Base-by-base conservation (phyloP, 805 yeast genomes). In the Wickerhamiella allomyrinae region DNA sequence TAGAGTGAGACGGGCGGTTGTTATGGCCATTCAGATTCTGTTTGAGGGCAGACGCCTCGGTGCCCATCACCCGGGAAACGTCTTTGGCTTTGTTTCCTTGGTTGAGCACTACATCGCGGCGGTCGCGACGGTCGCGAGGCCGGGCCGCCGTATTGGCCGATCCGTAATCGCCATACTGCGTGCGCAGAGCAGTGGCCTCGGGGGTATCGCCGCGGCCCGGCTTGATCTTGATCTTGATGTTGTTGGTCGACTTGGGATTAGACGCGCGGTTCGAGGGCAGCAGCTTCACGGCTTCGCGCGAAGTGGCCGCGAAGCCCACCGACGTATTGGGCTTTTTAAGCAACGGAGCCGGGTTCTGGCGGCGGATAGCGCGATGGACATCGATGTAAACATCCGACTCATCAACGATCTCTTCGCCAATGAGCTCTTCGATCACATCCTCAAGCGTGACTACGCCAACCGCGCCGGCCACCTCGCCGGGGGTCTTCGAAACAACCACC, bases 371-470 rank as follows among this genome's bases (percentile, higher is more conserved):
- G 49, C 82, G 81, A 60, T 84, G 84, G 48, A 87, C 81, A 61
- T 89, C 96, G 44, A 87, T 73, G 56, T 81, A 86, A 15, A 91
- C 96, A 58, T 89, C 98, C 20, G 86, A 76, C 63, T 89, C 98
- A 57, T 89, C 98, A 34, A 89, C 89, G 55, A 89, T 89, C 59
- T 89, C 98, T 62, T 89, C 97, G 40, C 98, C 98, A 59, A 89
- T 89, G 49, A 89, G 70, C 62, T 89, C 98, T 61, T 89, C 98
- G 56, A 89, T 91, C n/a, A 89, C 96, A 57, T 89, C 98, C 62
- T 89, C 98, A 46, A 89, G 67, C 1, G 98, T 89, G 35, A 89
- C 67, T 8, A 89, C 94, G 49, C 98, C 98, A 24, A 80, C 58
- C 1, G 95, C 91, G 17, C 96, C 96, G 31, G 69, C 68, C 1